These are phyloP conservation scores for Helicostylum pulchrum DNA, from an alignment of 192 early-diverging fungal species.

Conservation along the genomic window DNA sequence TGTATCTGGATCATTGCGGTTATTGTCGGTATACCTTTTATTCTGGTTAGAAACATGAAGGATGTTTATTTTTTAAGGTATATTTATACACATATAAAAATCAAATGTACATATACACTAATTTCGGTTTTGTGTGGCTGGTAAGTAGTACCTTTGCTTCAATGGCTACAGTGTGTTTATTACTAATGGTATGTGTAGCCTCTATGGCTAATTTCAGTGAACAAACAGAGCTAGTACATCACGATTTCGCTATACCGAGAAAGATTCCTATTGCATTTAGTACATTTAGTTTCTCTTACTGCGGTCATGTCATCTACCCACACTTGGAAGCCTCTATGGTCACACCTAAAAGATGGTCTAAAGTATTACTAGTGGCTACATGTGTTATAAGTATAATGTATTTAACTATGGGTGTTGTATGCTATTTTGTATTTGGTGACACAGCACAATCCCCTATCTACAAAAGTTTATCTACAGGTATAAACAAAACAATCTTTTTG, in stretches of 20 bases:
- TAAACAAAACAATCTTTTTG: slow-evolving; percentile 49
- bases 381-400: slow-evolving; percentile 67
- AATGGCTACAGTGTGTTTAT: slow-evolving; percentile 66
- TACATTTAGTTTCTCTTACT: slow-evolving; percentile 77
- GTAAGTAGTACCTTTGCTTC: slow-evolving; percentile 71
- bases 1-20: slow-evolving; percentile 68
- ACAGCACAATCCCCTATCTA: slow-evolving; percentile 65
- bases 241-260: slow-evolving; percentile 42
- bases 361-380: slow-evolving; percentile 62
- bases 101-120: slow-evolving; percentile 17
- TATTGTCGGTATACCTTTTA: slow-evolving; percentile 66
- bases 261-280: slow-evolving; percentile 75
- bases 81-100: slow-evolving; percentile 15
- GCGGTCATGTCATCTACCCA: slow-evolving; percentile 79
- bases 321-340: slow-evolving; percentile 81
- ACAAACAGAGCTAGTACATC: slow-evolving; percentile 33
- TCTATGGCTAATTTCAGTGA: slow-evolving; percentile 47
- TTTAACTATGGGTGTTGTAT: slow-evolving; percentile 60
- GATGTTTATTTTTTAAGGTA: slow-evolving; percentile 59
- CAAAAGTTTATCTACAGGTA: slow-evolving; percentile 63
- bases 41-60: slow-evolving; percentile 68
- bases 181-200: slow-evolving; percentile 64
- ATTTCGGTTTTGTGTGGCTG: background rate
- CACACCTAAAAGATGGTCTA: slow-evolving; percentile 64
- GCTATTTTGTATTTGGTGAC: slow-evolving; percentile 73